Base-by-base conservation (phyloP, 805 yeast genomes). In the Pichia thaimueangensis region DNA sequence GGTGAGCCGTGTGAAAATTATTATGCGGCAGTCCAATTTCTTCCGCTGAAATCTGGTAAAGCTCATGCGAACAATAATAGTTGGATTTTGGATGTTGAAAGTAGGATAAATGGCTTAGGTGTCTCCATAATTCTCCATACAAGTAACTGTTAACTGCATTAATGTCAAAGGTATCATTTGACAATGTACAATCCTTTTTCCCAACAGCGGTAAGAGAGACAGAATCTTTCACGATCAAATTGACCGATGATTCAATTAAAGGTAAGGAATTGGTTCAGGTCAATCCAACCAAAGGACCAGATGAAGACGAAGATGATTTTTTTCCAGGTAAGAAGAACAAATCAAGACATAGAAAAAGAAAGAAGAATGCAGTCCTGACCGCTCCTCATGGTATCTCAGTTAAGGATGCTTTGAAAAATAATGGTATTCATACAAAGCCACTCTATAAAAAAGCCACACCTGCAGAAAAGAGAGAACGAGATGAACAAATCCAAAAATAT, bases 301-400 rank as follows among this genome's bases (percentile, higher is more conserved):
- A 17, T 30, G 27, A 27, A n/a, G 31, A 24, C 7, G 39, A 41
- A 10, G 48, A 44, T 30, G 35, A 39, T 5, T 34, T 15, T 24
- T 47, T 36, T 17, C 48, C 48, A 2, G 32, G 39, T 8, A 45
- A 45, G 11, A 42, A 32, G 29, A 37, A 42, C 15, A 42, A 30
- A 25, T 33, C 25, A 8, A 36, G 36, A 31, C 17, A 17, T 3
- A 37, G 51, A n/a, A 42, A 21, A 7, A 40, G 30, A 20, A 48
- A 45, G 34, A 41, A 38, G 8, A 30, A 34, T 19, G 47, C 42
- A 7, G 31, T 48, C 15, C 9, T 45, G 9, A 41, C 32, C 10
- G 43, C 45, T 9, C 32, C 28, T 28, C 47, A 34, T 13, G 40
- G 47, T 11, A 16, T 41, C 9, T 27, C 30, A 8, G 17, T 25